These are phyloP conservation scores for Scutellaria galericulata DNA, from an alignment of 257 asterid genomes.

Conservation along the genomic window DNA sequence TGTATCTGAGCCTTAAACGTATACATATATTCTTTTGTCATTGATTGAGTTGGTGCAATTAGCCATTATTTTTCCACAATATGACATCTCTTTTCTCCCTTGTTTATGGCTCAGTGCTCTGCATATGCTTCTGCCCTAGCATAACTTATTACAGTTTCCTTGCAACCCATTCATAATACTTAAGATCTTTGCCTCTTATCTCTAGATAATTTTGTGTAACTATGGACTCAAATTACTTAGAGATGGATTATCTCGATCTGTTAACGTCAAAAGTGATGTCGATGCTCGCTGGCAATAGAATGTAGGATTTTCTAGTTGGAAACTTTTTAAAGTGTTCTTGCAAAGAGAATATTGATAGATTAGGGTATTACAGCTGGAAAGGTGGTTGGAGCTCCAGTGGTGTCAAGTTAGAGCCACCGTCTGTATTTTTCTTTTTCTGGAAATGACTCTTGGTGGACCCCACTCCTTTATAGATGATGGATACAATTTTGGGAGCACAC, in stretches of 20 bases:
- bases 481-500: not conserved
- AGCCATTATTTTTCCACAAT: slow-evolving; percentile 2
- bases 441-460: not conserved
- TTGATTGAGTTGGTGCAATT: not conserved
- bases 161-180: not conserved
- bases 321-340: not conserved
- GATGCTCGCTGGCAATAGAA: not conserved
- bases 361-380: not conserved
- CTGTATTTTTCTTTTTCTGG: not conserved
- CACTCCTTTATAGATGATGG: slow-evolving; percentile 9
- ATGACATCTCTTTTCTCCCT: no score
- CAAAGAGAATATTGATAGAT: slow-evolving; percentile 1
- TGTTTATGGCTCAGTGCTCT: not conserved
- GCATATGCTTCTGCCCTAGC: not conserved
- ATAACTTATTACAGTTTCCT: not conserved
- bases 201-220: not conserved
- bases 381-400: not conserved
- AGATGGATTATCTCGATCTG: not conserved
- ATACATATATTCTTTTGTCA: not conserved
- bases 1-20: not conserved
- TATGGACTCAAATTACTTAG: not conserved
- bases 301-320: slow-evolving; percentile 6
- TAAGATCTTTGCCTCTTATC: not conserved
- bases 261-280: not conserved
- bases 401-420: slow-evolving; percentile 1